These are phyloP conservation scores for Chrysosporium keratinophilum DNA, from an alignment of 2,329 filamentous ascomycete genomes.

Conservation along the genomic window DNA sequence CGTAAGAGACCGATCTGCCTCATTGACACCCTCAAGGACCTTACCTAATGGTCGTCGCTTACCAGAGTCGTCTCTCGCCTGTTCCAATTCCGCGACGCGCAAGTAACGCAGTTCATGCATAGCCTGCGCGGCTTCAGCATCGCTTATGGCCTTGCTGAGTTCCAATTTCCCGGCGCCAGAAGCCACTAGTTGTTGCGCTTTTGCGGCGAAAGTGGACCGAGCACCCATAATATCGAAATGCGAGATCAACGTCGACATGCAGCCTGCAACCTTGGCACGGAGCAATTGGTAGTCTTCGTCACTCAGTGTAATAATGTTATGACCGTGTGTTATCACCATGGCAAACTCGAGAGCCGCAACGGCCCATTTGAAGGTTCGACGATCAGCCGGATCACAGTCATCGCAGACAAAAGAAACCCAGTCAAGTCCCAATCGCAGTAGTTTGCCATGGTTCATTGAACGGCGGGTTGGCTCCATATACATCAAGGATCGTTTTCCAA, in stretches of 20 bases:
- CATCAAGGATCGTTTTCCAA: conserved; percentile 83
- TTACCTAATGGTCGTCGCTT: conserved; percentile 80
- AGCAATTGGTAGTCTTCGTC: conserved; percentile 78
- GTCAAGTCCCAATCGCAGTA: conserved; percentile 84
- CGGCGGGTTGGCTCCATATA: conserved; percentile 94
- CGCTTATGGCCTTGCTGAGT: conserved; percentile 61
- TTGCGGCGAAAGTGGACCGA: conserved; percentile 80
- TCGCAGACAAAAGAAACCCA: conserved; percentile 98
- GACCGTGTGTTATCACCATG: conserved; percentile 91
- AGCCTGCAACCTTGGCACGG: conserved; percentile 81
- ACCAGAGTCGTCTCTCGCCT: conserved; percentile 62
- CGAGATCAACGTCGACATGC: conserved; percentile 93
- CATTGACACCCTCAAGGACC: conserved; percentile 87
- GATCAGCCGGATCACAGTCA: conserved; percentile 85
- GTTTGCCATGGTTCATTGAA: conserved; percentile 93
- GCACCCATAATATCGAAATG: conserved; percentile 99
- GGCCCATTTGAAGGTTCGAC: conserved; percentile 95
- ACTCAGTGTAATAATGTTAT: conserved; percentile 82
- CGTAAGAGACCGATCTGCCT: conserved; percentile 88
- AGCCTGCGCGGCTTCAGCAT: conserved; percentile 70
- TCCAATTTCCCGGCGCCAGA: conserved; percentile 69
- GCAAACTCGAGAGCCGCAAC: conserved; percentile 91
- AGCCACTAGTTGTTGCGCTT: conserved; percentile 76
- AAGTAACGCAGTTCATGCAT: conserved; percentile 66
- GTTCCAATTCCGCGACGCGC: conserved; percentile 66